Evolutionary conservation across 768 basidiomycete species (phyloP).

Genomic region (Suillus luteus): DNA sequence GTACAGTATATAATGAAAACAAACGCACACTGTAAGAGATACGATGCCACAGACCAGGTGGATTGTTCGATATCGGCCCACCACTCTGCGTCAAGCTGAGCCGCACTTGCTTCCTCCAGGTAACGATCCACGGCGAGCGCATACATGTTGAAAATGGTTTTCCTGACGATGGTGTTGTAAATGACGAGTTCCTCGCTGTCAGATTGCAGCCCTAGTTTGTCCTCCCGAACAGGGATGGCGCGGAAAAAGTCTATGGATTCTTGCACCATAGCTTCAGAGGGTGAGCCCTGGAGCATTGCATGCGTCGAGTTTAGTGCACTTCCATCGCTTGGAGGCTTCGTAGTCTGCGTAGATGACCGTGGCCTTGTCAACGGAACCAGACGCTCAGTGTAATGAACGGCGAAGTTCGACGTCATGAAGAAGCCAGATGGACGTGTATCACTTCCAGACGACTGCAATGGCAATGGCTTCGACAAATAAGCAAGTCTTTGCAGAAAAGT

Average conservation of each 20-base stretch:
- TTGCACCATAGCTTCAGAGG: conserved; percentile 20
- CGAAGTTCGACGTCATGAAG: conserved; percentile 23
- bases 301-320: conserved; percentile 20
- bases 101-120: conserved; percentile 64
- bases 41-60: conserved; percentile 52
- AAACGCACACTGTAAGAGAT: conserved; percentile 77
- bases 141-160: conserved; percentile 60
- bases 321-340: conserved; percentile 14
- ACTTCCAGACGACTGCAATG: neutral
- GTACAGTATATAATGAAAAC: neutral
- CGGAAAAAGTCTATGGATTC: conserved; percentile 21
- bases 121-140: conserved; percentile 64
- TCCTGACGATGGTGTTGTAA: conserved; percentile 44
- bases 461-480: neutral
- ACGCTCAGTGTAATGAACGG: conserved; percentile 30
- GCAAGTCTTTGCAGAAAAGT: neutral
- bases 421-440: neutral
- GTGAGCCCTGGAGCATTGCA: conserved; percentile 24
- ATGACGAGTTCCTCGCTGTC: conserved; percentile 14
- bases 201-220: neutral
- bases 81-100: conserved; percentile 82
- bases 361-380: conserved; percentile 23
- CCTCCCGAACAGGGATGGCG: conserved; percentile 6
- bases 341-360: conserved; percentile 9
- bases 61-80: conserved; percentile 78